Evolutionary conservation across 495 filamentous ascomycete genomes (phyloP).

Genomic region (Rhypophila decipiens): DNA sequence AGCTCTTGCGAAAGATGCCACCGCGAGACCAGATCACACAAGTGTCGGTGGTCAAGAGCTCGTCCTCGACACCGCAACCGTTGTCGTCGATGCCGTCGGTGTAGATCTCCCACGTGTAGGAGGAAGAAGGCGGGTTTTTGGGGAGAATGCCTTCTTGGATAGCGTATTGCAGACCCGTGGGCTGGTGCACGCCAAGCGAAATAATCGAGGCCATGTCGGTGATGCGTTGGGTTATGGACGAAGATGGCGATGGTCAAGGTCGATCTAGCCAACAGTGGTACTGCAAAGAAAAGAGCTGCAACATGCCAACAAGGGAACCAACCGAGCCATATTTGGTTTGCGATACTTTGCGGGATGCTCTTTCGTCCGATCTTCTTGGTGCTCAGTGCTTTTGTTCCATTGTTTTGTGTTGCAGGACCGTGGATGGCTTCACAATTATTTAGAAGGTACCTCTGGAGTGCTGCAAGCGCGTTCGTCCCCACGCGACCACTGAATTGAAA

Average conservation of each 20-base stretch:
- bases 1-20: slow-evolving; percentile 77
- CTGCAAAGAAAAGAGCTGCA: too few species aligned
- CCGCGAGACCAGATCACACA: slow-evolving; percentile 91
- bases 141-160: slow-evolving; percentile 74
- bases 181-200: slow-evolving; percentile 83
- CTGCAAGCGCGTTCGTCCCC: slow-evolving; percentile 6
- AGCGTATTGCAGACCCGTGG: slow-evolving; percentile 73
- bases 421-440: too few species aligned
- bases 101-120: slow-evolving; percentile 65
- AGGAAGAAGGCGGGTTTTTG: slow-evolving; percentile 54
- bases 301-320: background rate
- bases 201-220: slow-evolving; percentile 74
- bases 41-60: slow-evolving; percentile 73
- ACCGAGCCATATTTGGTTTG: slow-evolving; percentile 7
- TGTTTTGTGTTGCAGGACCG: too few species aligned
- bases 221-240: background rate
- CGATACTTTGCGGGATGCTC: background rate
- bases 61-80: slow-evolving; percentile 58
- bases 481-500: background rate
- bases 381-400: background rate
- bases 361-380: background rate
- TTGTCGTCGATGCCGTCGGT: slow-evolving; percentile 39
- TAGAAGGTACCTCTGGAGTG: too few species aligned
- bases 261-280: background rate
- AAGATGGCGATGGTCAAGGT: background rate